A percentile compares a stretch with the other conserved stretches of the same genome.
These are phyloP conservation scores for Alternaria sp. DNA, from an alignment of 2,329 filamentous ascomycete species.

Conservation along the genomic window DNA sequence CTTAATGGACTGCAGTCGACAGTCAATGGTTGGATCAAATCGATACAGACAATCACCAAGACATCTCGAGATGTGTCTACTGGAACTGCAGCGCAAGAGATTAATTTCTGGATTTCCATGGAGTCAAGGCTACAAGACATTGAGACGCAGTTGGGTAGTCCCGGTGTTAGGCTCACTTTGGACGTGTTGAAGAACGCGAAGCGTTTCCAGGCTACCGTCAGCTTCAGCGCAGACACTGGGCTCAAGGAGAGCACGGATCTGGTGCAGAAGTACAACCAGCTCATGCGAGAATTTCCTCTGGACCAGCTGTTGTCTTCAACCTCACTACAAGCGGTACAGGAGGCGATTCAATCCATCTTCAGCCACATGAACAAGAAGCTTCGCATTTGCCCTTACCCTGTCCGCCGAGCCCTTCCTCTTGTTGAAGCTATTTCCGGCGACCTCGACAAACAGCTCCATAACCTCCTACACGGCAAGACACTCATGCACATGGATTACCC, in stretches of 20 bases:
- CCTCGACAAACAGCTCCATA: slow-evolving; percentile 84
- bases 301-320: slow-evolving; percentile 94
- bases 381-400: slow-evolving; percentile 93
- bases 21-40: slow-evolving; percentile 98
- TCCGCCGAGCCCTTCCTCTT: slow-evolving; percentile 88
- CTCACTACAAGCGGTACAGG: slow-evolving; percentile 84
- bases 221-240: slow-evolving; percentile 94
- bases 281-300: slow-evolving; percentile 97
- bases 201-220: slow-evolving; percentile 96
- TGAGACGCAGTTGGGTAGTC: slow-evolving; percentile 84
- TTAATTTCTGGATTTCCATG: slow-evolving; percentile 99
- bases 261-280: slow-evolving; percentile 97
- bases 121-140: slow-evolving; percentile 92
- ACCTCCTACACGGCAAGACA: slow-evolving; percentile 82
- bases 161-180: slow-evolving; percentile 88
- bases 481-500: slow-evolving; percentile 91
- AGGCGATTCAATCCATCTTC: slow-evolving; percentile 90
- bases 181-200: slow-evolving; percentile 97
- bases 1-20: slow-evolving; percentile 92
- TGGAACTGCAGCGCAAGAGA: slow-evolving; percentile 90
- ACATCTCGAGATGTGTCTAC: slow-evolving; percentile 83
- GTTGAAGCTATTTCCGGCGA: slow-evolving; percentile 97
- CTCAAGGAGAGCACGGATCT: slow-evolving; percentile 95
- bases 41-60: slow-evolving; percentile 95
- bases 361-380: slow-evolving; percentile 97